Base-by-base conservation (phyloP, 192 early-diverging fungal species). In the Umbelopsis vinacea region DNA sequence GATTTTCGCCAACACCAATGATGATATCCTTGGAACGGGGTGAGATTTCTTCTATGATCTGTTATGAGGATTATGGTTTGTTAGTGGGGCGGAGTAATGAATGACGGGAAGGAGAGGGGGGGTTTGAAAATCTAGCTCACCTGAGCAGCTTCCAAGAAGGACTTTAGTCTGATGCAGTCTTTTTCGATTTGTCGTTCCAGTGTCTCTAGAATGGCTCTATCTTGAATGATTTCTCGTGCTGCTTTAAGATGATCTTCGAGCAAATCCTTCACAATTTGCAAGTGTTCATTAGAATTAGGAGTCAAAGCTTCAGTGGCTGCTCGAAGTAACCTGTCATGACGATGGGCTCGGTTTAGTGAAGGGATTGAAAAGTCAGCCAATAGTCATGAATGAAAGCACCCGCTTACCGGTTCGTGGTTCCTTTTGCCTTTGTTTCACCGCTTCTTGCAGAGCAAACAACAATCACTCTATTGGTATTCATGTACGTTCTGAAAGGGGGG, bases 11-110 rank as follows among this genome's bases (percentile, higher is more conserved):
- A 12, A 88, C 88, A 29, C 91, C 89, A 50, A 97, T 85, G 52
- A 97, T 94, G 70, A 96, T 86, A 82, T 97, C 95, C 70, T 89
- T 83, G n/a, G 95, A 96, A 72, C 92, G 87, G 47, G 95, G 94
- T 52, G 95, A 96, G 6, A 97, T 91, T 75, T 97, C 95, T 71
- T 93, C 92, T 77, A 97, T 95, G 57, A 93, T 94, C 78, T 79
- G 46, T 55, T 29, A 29, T 29, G 29, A 29, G 3, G 29, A 29
- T 29, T 29, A 29, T 29, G 29, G 29, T 29, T 2, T 29, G 29
- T 29, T 29, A 29, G 29, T 29, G 29, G 29, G 29, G 29, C 29
- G 29, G 29, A 29, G 29, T 29, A 29, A 29, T 29, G 29, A 3
- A 29, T 29, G 29, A 29, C 29, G 29, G 29, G 3, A 29, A 29